Percentiles rank a stretch among this genome's conserved stretches.
Conservation (phyloP, 1,139 yeast species). For the Spencermartinsiella ligniputridi region DNA sequence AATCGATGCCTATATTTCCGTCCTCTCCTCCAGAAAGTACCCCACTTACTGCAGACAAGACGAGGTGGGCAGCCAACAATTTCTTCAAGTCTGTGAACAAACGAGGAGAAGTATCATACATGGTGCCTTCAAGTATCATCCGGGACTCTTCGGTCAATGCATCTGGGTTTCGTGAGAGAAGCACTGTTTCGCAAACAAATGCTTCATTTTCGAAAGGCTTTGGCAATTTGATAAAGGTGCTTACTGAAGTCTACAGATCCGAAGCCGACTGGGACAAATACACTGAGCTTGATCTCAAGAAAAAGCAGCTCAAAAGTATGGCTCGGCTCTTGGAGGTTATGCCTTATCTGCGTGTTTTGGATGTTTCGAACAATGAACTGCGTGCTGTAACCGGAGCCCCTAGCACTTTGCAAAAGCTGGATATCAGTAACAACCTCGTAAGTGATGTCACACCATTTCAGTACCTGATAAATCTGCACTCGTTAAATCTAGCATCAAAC, state of each 20-base stretch:
- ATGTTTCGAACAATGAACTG: conserved; percentile 33
- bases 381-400: conserved; percentile 37
- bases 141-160: neutral
- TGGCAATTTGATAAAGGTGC: conserved; percentile 29
- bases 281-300: conserved; percentile 29
- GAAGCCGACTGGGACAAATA: conserved; percentile 37
- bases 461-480: conserved; percentile 29
- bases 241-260: conserved; percentile 33
- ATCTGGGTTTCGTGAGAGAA: neutral
- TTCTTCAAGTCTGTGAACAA: conserved; percentile 4
- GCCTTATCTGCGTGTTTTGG: conserved; percentile 32
- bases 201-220: conserved; percentile 30
- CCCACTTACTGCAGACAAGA: conserved; percentile 1
- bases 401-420: conserved; percentile 24
- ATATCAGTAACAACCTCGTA: conserved; percentile 31
- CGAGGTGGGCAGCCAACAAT: neutral
- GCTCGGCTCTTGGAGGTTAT: conserved; percentile 34
- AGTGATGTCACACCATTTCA: conserved; percentile 31
- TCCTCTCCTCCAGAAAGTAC: conserved; percentile 1
- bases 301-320: conserved; percentile 30
- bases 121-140: conserved; percentile 6
- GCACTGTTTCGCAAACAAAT: neutral
- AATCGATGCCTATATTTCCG: neutral
- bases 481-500: conserved; percentile 32
- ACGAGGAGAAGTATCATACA: neutral